phyloP scores from a whole-genome alignment of 345 rosid genomes.

The Cardamine occulta region DNA sequence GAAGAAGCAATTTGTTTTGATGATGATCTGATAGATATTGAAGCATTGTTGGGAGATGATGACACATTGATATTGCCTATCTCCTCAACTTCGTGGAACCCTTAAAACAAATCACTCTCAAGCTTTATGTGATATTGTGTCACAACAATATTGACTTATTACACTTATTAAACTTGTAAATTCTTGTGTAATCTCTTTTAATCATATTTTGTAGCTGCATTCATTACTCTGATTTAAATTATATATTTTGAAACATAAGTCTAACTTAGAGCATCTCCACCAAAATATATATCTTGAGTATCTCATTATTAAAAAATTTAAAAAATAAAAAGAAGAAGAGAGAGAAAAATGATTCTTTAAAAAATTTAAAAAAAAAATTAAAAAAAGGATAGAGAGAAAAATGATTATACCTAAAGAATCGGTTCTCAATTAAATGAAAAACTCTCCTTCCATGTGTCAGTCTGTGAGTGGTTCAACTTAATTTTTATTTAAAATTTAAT shows the following conservation, averaged over 20 bases:
- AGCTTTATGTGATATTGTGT: slow-evolving; percentile 21
- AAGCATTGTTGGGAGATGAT: slow-evolving; percentile 51
- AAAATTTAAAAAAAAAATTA: too few species aligned
- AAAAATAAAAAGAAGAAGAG: too few species aligned
- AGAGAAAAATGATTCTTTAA: too few species aligned
- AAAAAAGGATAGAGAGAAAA: too few species aligned
- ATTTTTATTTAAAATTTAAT: too few species aligned
- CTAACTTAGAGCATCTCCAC: too few species aligned
- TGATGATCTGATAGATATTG: slow-evolving; percentile 61
- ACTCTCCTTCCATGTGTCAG: too few species aligned
- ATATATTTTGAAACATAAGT: slow-evolving; percentile 13
- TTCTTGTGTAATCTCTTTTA: slow-evolving; percentile 23
- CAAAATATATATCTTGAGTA: too few species aligned
- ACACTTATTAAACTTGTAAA: slow-evolving; percentile 44
- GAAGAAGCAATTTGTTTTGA: slow-evolving; percentile 53
- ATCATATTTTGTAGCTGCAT: slow-evolving; percentile 29
- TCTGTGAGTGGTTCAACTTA: too few species aligned
- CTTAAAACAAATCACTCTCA: slow-evolving; percentile 8
- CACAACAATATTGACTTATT: slow-evolving; percentile 23
- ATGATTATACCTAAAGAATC: too few species aligned
- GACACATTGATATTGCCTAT: slow-evolving; percentile 55
- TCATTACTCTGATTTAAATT: slow-evolving; percentile 14
- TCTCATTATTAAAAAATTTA: too few species aligned
- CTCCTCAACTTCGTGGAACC: slow-evolving; percentile 42
- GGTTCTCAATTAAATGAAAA: too few species aligned